Evolutionary conservation across 768 basidiomycete species (phyloP).

Genomic region (Suillus clintonianus): DNA sequence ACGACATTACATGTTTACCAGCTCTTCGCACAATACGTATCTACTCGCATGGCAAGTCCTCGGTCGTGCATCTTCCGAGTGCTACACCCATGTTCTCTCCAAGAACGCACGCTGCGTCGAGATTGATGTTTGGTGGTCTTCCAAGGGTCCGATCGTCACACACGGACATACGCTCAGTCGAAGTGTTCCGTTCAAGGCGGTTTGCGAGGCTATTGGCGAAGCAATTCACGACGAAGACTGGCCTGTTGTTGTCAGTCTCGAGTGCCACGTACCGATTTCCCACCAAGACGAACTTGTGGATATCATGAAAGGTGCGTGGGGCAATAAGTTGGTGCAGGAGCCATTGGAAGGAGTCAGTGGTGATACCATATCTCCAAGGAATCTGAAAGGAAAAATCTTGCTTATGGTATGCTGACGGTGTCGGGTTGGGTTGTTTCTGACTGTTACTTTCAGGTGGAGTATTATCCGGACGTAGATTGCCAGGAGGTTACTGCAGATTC

Average conservation of each 20-base stretch:
- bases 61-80: slow-evolving; percentile 52
- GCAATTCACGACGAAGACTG: slow-evolving; percentile 39
- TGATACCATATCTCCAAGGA: slow-evolving; percentile 41
- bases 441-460: slow-evolving; percentile 46
- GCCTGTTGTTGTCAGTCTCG: slow-evolving; percentile 62
- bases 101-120: slow-evolving; percentile 61
- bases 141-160: slow-evolving; percentile 55
- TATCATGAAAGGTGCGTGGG: slow-evolving; percentile 53
- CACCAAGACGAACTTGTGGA: slow-evolving; percentile 55
- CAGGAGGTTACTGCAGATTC: not conserved
- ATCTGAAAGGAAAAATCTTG: slow-evolving; percentile 54
- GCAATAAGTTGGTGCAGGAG: slow-evolving; percentile 47
- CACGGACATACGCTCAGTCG: slow-evolving; percentile 62
- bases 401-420: slow-evolving; percentile 47
- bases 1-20: slow-evolving; percentile 19
- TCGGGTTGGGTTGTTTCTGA: not conserved
- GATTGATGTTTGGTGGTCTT: slow-evolving; percentile 67
- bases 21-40: slow-evolving; percentile 71
- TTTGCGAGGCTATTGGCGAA: slow-evolving; percentile 53
- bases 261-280: slow-evolving; percentile 57
- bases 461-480: slow-evolving; percentile 40
- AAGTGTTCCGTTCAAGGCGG: slow-evolving; percentile 50
- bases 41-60: slow-evolving; percentile 58
- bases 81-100: slow-evolving; percentile 56
- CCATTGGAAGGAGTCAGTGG: slow-evolving; percentile 39